These are phyloP conservation scores for Vaccinium myrtillus DNA, from an alignment of 148 eudicot genomes.

Conservation along the genomic window DNA sequence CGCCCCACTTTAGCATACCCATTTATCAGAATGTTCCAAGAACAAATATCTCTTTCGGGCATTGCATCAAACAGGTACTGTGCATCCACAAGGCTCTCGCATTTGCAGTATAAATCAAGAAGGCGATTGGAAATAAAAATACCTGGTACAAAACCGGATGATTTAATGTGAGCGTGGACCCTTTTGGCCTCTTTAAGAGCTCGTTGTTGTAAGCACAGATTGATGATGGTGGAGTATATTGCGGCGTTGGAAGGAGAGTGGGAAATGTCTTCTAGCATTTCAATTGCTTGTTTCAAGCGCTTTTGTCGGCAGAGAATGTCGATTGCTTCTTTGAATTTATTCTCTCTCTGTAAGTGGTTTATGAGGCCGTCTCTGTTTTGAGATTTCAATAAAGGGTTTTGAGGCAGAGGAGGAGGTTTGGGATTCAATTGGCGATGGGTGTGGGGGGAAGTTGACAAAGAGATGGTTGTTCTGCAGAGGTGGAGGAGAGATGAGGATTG, in stretches of 20 bases:
- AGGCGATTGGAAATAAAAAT: constrained; percentile 41
- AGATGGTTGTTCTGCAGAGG: not conserved
- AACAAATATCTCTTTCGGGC: constrained; percentile 41
- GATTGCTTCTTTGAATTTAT: constrained; percentile 30
- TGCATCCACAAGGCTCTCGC: constrained; percentile 51
- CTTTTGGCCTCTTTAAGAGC: constrained; percentile 43
- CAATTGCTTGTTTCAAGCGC: constrained; percentile 47
- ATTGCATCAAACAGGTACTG: constrained; percentile 51
- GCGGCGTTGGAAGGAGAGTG: constrained; percentile 22
- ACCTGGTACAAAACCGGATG: constrained; percentile 39
- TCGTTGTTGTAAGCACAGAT: constrained; percentile 33
- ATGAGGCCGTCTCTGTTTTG: constrained; percentile 10
- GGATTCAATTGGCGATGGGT: not conserved
- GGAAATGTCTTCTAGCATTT: constrained; percentile 22
- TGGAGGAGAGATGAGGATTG: not conserved
- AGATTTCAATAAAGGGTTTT: constrained; percentile 18
- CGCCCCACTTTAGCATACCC: constrained; percentile 39
- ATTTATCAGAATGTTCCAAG: constrained; percentile 55
- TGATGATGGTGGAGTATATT: constrained; percentile 32
- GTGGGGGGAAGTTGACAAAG: constrained; percentile 8
- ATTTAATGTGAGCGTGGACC: constrained; percentile 44
- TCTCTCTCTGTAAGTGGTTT: constrained; percentile 21
- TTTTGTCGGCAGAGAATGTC: constrained; percentile 36
- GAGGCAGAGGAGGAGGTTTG: constrained; percentile 2
- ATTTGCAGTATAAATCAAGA: constrained; percentile 40